Base-by-base conservation (phyloP, 805 yeast species). In the Wickerhamiella azymoides region DNA sequence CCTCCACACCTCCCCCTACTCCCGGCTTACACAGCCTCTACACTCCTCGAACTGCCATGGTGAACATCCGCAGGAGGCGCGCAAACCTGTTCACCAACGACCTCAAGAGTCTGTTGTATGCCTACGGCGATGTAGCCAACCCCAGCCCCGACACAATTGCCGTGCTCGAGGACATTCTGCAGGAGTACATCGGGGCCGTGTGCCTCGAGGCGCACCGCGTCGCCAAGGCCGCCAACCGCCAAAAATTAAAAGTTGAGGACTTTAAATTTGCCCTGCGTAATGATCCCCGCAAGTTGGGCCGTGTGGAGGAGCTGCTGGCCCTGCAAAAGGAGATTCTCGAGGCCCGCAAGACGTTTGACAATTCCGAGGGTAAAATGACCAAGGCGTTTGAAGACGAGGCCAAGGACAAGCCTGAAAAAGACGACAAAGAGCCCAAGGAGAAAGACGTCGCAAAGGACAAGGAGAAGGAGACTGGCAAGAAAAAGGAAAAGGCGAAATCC, bases 111-210 rank as follows among this genome's bases (percentile, higher is more conserved):
- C 59, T 81, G 41, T 60, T 81, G 46, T 81, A 75, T 52, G 86
- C 86, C 0, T 80, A 72, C 58, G 89, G 89, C 1, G 89, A 81
- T 55, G 79, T 73, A 2, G 62, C 73, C n/a, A 69, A 76, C 39
- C 89, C 89, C 1, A 66, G 75, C 38, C 70, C 73, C 10, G 84
- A 79, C 47, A 77, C 84, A 0, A 75, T 78, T 1, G 76, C 77
- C 28, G 73, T 75, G 3, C 57, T 81, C 27, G 89, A 81, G 53
- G 89, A 81, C 50, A 67, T 80, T 5, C 69, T 81, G 9, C 73
- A 79, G 10, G 74, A 73, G 36, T 82, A 80, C 58, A 60, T 81
- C 36, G 70, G 73, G 2, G 80, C 76, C 54, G 67, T 80, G 10
- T 68, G 84, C 64, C 64, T 74, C 51, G 72, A 73, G 52, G 76